Percentiles rank a stretch among this genome's conserved stretches.
Conservation (phyloP, 352 stramenopile genomes). For the Phytophthora citrophthora region DNA sequence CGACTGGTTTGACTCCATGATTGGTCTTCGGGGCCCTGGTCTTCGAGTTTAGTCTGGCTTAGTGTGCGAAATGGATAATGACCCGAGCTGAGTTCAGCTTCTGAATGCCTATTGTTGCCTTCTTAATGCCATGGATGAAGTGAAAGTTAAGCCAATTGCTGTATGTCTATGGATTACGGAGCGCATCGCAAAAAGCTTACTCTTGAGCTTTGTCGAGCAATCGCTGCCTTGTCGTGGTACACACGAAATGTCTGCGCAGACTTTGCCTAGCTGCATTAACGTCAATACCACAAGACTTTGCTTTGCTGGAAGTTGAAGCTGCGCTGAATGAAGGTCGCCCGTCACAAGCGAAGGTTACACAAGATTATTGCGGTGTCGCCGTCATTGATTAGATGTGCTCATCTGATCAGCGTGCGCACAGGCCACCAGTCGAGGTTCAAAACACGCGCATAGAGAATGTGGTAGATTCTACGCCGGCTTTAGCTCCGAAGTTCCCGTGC, state of each 20-base stretch:
- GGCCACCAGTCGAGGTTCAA: background rate
- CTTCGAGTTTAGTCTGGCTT: background rate
- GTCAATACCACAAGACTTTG: background rate
- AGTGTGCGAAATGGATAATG: background rate
- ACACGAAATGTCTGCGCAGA: background rate
- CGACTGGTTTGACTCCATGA: slow-evolving; percentile 12
- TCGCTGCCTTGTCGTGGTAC: background rate
- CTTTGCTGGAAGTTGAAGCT: background rate
- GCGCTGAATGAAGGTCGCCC: background rate
- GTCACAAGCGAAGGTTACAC: no score
- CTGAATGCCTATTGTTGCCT: background rate
- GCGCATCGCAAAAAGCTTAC: background rate
- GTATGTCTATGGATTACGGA: background rate
- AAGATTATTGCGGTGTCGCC: no score
- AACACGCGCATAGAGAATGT: background rate
- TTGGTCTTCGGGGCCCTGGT: background rate
- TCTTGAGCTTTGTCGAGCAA: background rate
- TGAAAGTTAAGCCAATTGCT: background rate
- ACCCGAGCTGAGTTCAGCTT: background rate
- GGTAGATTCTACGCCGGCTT: background rate
- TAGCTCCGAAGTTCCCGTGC: no score
- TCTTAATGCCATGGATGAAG: background rate
- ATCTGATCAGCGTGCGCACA: background rate
- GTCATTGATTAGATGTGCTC: slow-evolving; percentile 4
- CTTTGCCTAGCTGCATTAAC: no score